Conservation (phyloP, 371 early-diverging fungal genomes). For the Mucor velutinosus region DNA sequence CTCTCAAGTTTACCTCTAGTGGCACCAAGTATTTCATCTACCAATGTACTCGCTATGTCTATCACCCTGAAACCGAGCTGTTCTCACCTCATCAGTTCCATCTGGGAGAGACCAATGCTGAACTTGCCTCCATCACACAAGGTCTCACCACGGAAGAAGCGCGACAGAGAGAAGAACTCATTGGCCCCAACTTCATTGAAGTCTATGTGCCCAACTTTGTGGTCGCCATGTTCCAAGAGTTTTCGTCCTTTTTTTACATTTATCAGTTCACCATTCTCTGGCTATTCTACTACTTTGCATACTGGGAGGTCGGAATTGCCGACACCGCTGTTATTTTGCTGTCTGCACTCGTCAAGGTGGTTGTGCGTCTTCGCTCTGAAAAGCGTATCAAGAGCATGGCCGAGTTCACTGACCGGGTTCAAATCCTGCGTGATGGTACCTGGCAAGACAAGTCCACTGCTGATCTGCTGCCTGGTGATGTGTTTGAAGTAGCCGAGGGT, state of each 20-base stretch:
- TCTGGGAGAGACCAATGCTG: slow-evolving; percentile 54
- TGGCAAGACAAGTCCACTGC: slow-evolving; percentile 57
- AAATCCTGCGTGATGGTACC: slow-evolving; percentile 52
- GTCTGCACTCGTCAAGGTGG: slow-evolving; percentile 73
- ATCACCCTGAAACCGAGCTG: slow-evolving; percentile 19
- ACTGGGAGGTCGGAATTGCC: slow-evolving; percentile 77
- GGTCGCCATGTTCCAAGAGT: slow-evolving; percentile 64
- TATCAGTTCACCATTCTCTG: slow-evolving; percentile 77
- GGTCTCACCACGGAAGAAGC: slow-evolving; percentile 68
- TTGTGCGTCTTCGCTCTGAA: slow-evolving; percentile 64
- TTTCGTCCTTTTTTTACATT: slow-evolving; percentile 76
- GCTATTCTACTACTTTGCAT: slow-evolving; percentile 75
- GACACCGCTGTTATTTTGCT: slow-evolving; percentile 70
- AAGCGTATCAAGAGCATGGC: slow-evolving; percentile 71
- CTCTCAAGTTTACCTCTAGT: slow-evolving; percentile 47
- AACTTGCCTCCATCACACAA: slow-evolving; percentile 39
- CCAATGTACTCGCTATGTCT: slow-evolving; percentile 74
- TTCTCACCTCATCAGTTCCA: slow-evolving; percentile 63
- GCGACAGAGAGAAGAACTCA: slow-evolving; percentile 54
- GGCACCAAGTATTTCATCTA: slow-evolving; percentile 70
- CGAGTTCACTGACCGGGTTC: slow-evolving; percentile 53
- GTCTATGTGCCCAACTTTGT: slow-evolving; percentile 61
- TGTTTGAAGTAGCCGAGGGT: slow-evolving; percentile 59
- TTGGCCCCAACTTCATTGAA: slow-evolving; percentile 74
- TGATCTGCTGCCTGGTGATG: slow-evolving; percentile 76